Percentiles rank a stretch among this genome's conserved stretches.
phyloP scores from a whole-genome alignment of 108 stramenopile genomes.

The Nannochloropsis oceanica region DNA sequence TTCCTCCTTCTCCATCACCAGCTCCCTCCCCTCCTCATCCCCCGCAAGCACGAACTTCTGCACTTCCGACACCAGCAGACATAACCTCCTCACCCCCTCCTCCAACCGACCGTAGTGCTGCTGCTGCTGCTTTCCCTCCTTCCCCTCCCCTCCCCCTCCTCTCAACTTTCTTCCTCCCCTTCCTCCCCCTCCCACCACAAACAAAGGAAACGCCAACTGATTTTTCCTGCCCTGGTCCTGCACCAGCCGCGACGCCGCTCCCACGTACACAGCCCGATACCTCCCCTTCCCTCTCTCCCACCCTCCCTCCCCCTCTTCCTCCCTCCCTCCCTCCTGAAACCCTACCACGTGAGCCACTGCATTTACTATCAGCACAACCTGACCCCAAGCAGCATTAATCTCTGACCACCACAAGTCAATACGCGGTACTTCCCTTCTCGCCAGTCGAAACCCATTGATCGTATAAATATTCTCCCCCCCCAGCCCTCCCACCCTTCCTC shows the following conservation, averaged over 20 bases:
- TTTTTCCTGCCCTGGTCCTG: neutral
- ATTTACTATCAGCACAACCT: neutral
- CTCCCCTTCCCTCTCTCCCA: neutral
- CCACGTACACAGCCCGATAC: neutral
- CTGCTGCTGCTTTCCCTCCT: neutral
- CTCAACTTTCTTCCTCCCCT: no score
- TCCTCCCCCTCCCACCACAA: neutral
- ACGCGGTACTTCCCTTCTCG: neutral
- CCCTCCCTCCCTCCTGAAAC: neutral
- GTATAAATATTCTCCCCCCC: neutral
- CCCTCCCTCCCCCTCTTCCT: neutral
- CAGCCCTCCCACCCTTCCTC: neutral
- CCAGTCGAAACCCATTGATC: neutral
- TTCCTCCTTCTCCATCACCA: neutral
- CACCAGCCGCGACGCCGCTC: neutral
- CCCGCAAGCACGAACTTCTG: neutral
- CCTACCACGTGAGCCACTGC: neutral
- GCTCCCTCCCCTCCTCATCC: neutral
- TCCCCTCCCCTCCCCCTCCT: neutral
- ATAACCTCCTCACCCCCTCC: neutral
- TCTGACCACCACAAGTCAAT: neutral
- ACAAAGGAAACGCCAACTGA: neutral
- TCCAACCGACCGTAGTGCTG: neutral
- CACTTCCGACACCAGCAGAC: neutral
- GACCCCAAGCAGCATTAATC: neutral